Base-by-base conservation (phyloP, 345 rosid genomes). In the Firmiana major region DNA sequence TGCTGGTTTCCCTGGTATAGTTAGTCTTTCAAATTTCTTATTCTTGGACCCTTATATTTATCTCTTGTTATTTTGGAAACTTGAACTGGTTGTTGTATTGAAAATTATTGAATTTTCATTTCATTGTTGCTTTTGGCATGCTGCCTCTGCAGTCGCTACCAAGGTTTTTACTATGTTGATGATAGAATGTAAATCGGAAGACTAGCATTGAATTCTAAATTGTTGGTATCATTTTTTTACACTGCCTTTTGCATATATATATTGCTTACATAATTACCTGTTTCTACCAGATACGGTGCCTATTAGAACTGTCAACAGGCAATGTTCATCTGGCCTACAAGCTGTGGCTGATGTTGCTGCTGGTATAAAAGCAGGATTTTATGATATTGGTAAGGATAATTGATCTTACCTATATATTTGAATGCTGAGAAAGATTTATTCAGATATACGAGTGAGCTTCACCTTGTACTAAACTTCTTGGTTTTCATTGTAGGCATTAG, bases 321-420 rank as follows among this genome's bases (percentile, higher is more conserved):
- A 93, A 83, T 94, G 98, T 77, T 94, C 98, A 74, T 94, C 98
- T 5, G 95, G 97, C 7, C 86, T 94, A 51, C 98, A 92, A 77
- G 98, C 97, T 9, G 97, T 94, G 69, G 97, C 94, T 79, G 98
- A 94, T 86, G 94, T 93, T 79, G 98, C 95, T 76, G 94, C 92
- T 73, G 81, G 88, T 72, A 90, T 96, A 71, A 93, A 87, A 89
- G 92, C 97, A 19, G 99, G 99, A 72, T 90, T 79, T 80, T 93
- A 93, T 77, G 93, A 96, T 68, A 88, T 96, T 59, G 97, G 97
- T 91, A 76, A 62, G 81, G 48, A 15, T 57, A 53, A 67, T 75
- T 28, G 21, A 22, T 31, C 22, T 73, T 40, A 72, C 60, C 17
- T 51, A 63, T 40, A 15, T 31, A 7, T 71, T 75, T 46, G 21